Percentiles rank a stretch among this genome's conserved stretches.
phyloP scores from a whole-genome alignment of 2,329 filamentous ascomycete species.

The Alternaria postmessia region DNA sequence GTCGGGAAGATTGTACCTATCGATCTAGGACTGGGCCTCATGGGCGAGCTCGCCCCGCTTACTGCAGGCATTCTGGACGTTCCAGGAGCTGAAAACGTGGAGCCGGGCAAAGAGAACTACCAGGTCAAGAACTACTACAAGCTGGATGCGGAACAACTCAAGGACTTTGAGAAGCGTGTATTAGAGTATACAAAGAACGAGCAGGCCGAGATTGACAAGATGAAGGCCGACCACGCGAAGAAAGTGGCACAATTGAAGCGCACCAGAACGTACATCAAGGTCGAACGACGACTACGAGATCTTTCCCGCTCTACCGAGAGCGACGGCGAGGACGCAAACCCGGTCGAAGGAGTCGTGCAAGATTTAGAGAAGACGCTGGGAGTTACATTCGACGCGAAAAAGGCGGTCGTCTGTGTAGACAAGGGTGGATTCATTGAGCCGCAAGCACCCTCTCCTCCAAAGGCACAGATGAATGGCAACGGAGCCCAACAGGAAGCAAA shows the following conservation, averaged over 20 bases:
- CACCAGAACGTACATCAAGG: constrained; percentile 72
- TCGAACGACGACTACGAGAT: constrained; percentile 78
- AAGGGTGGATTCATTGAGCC: constrained; percentile 77
- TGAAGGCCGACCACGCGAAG: constrained; percentile 81
- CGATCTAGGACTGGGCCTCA: constrained; percentile 81
- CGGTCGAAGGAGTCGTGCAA: constrained; percentile 76
- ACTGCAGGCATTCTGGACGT: constrained; percentile 86
- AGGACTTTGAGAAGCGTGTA: constrained; percentile 84
- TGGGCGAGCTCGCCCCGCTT: constrained; percentile 79
- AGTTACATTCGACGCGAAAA: constrained; percentile 70
- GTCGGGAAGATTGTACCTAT: constrained; percentile 85
- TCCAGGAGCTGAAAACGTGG: constrained; percentile 41
- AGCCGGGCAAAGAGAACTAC: constrained; percentile 36
- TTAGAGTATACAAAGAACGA: constrained; percentile 75
- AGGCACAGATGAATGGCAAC: constrained; percentile 42
- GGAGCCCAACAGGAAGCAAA: constrained; percentile 37
- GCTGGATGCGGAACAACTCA: constrained; percentile 77
- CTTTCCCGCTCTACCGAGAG: constrained; percentile 59
- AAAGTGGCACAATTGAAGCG: constrained; percentile 77
- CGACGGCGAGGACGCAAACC: constrained; percentile 47
- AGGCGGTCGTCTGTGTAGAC: constrained; percentile 74
- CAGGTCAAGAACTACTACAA: constrained; percentile 66
- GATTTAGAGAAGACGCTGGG: constrained; percentile 77
- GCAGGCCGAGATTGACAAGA: constrained; percentile 81
- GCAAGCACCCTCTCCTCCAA: constrained; percentile 44